A percentile compares a stretch with the other conserved stretches of the same genome.
Conservation (phyloP, 805 yeast genomes). For the Saturnispora sanitii region DNA sequence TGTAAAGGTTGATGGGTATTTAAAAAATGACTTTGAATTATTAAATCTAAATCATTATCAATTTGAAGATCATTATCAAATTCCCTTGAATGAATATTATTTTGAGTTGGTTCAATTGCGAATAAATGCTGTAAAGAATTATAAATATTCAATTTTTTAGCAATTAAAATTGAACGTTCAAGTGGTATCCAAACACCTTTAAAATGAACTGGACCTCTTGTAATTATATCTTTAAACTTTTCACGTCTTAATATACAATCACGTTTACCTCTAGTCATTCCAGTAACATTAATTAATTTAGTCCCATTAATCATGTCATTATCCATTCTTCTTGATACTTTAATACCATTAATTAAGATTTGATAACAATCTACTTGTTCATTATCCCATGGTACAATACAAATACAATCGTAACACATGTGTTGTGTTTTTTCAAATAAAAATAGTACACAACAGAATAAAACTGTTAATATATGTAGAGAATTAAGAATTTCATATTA, state of each 20-base stretch:
- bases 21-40: no score
- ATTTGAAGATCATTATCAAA: neutral
- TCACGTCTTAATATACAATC: slow-evolving; percentile 61
- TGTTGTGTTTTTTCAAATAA: no score
- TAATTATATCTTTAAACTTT: slow-evolving; percentile 54
- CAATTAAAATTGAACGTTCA: neutral
- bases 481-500: no score
- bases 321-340: slow-evolving; percentile 57
- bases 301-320: slow-evolving; percentile 65
- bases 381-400: slow-evolving; percentile 42
- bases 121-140: neutral
- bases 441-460: no score
- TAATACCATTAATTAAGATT: slow-evolving; percentile 55
- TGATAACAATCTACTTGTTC: slow-evolving; percentile 60
- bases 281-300: slow-evolving; percentile 54
- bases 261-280: slow-evolving; percentile 61
- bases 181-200: slow-evolving; percentile 63
- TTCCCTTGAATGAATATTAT: neutral
- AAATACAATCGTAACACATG: neutral
- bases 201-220: slow-evolving; percentile 62
- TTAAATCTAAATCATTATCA: neutral
- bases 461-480: no score
- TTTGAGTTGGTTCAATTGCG: neutral
- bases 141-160: neutral
- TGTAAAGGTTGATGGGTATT: no score